Conservation (phyloP, 2,329 filamentous ascomycete species). For the Botryosphaeria dothidea region DNA sequence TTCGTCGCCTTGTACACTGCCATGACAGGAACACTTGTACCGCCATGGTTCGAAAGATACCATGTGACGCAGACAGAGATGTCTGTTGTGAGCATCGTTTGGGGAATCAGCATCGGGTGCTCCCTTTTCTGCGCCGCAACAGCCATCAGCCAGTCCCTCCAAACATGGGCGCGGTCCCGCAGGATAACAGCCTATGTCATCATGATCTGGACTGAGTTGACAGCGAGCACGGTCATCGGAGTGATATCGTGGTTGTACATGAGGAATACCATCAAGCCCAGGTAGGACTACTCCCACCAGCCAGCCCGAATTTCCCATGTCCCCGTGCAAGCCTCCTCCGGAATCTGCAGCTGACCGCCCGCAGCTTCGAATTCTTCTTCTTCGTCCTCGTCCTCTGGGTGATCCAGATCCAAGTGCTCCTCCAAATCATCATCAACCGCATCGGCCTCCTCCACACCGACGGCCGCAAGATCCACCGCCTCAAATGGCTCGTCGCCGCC, state of each 20-base stretch:
- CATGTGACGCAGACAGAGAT: neutral
- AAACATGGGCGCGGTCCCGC: neutral
- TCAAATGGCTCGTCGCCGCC: constrained; percentile 24
- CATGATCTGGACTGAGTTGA: constrained; percentile 50
- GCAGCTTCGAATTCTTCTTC: constrained; percentile 23
- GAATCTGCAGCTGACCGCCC: neutral
- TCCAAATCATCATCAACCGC: constrained; percentile 33
- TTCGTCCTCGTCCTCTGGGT: constrained; percentile 41
- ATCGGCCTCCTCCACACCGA: constrained; percentile 29
- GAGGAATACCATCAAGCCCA: constrained; percentile 35
- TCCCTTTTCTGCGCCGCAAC: neutral
- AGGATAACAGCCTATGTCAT: constrained; percentile 33
- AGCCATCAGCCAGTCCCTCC: neutral
- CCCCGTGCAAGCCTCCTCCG: too few species aligned
- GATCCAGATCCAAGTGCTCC: constrained; percentile 38
- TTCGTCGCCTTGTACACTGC: neutral
- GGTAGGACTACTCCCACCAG: constrained; percentile 23
- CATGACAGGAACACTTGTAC: constrained; percentile 3
- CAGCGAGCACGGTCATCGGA: constrained; percentile 41
- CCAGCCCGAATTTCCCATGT: neutral
- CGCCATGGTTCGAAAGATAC: constrained; percentile 1
- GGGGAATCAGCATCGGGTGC: constrained; percentile 6
- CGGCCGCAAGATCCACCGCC: constrained; percentile 21
- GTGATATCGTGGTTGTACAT: constrained; percentile 46
- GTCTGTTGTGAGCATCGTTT: constrained; percentile 1